These are phyloP conservation scores for Penicillium salamii DNA, from an alignment of 495 filamentous ascomycete species.

Conservation along the genomic window DNA sequence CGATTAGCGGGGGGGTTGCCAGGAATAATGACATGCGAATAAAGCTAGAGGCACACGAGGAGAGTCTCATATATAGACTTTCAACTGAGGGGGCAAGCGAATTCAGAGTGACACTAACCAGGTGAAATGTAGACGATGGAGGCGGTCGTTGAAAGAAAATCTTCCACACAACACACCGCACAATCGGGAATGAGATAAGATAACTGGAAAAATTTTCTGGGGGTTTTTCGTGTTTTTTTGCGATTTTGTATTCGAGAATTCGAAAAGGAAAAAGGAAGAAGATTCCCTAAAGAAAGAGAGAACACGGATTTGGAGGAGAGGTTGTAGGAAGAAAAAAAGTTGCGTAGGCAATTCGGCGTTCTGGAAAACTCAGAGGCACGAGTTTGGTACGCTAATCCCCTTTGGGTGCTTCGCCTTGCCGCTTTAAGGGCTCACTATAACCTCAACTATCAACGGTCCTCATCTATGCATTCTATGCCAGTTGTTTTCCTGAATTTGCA, in stretches of 20 bases:
- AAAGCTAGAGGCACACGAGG: neutral
- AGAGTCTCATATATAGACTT: neutral
- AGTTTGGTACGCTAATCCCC: conserved; percentile 23
- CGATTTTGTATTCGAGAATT: conserved; percentile 42
- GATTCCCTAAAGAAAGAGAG: conserved; percentile 36
- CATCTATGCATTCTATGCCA: too few relatives aligned
- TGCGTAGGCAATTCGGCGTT: conserved; percentile 35
- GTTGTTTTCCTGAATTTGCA: too few relatives aligned
- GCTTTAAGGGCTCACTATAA: conserved; percentile 25
- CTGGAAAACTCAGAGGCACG: conserved; percentile 39
- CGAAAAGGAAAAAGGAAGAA: conserved; percentile 34
- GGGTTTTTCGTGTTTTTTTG: conserved; percentile 42
- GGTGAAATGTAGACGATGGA: conserved; percentile 16
- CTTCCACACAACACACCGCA: conserved; percentile 41
- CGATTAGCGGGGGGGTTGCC: conserved; percentile 1
- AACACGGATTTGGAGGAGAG: conserved; percentile 31
- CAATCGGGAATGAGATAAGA: conserved; percentile 37
- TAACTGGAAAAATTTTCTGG: conserved; percentile 24
- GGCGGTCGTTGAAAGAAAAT: conserved; percentile 32
- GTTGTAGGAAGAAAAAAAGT: conserved; percentile 36
- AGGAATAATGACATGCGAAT: neutral
- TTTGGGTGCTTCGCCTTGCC: conserved; percentile 11
- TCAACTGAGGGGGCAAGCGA: neutral
- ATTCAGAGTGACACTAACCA: conserved; percentile 23
- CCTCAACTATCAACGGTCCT: neutral